Conservation (phyloP, 768 basidiomycete species). For the Artomyces pyxidatus region DNA sequence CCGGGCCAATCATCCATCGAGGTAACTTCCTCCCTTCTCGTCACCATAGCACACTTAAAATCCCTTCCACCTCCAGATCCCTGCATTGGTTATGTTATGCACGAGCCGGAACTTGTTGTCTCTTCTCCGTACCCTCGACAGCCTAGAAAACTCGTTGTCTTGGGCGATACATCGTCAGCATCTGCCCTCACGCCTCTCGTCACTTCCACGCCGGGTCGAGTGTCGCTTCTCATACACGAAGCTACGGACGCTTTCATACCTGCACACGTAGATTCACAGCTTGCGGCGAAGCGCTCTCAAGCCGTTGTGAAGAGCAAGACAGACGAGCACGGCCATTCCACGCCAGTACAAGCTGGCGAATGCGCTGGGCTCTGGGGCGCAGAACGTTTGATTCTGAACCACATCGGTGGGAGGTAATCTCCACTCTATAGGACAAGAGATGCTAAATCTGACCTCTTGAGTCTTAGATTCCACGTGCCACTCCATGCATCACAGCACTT, state of each 20-base stretch:
- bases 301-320: conserved; percentile 28
- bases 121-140: conserved; percentile 14
- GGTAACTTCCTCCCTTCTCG: conserved; percentile 34
- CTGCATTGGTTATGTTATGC: conserved; percentile 73
- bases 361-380: conserved; percentile 62
- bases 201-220: conserved; percentile 6
- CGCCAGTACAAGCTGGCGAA: conserved; percentile 66
- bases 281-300: conserved; percentile 32
- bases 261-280: conserved; percentile 39
- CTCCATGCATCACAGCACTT: conserved; percentile 20
- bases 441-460: neutral
- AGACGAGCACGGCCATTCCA: conserved; percentile 68
- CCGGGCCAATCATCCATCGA: conserved; percentile 70
- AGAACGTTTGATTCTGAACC: conserved; percentile 61
- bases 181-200: conserved; percentile 47
- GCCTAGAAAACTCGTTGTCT: conserved; percentile 58
- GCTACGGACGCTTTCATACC: conserved; percentile 73
- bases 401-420: conserved; percentile 61
- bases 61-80: conserved; percentile 39
- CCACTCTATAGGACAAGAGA: neutral
- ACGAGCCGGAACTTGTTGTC: conserved; percentile 35
- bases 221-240: conserved; percentile 77
- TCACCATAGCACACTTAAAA: neutral
- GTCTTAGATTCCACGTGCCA: conserved; percentile 45
- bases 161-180: conserved; percentile 73